Base-by-base conservation (phyloP, 768 basidiomycete genomes). In the Mycena chlorophos region DNA sequence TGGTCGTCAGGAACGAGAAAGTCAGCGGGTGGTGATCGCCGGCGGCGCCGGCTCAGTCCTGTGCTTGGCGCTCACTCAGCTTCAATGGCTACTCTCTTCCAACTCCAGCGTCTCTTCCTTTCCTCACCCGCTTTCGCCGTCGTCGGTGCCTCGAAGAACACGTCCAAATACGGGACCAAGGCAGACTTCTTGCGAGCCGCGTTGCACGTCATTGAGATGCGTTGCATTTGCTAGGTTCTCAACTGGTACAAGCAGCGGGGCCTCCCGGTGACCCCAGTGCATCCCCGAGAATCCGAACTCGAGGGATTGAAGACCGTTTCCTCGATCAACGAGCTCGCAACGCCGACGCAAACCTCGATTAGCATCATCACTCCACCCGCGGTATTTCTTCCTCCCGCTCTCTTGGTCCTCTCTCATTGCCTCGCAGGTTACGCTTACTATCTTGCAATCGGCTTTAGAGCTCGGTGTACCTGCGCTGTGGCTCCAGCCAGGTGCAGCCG, bases 401-500 rank as follows among this genome's bases (percentile, higher is more conserved):
- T 39, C 23, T 30, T 23, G 5, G 26, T 46, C 31, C 43, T 48
- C 50, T 1, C 29, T 27, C 38, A 40, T 20, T 55, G 30, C 60
- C 29, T 16, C 27, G 12, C 61, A 92, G 89, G 73, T 93, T 38
- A 93, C 91, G 10, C 79, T 91, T 43, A 74, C 73, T 22, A 60
- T 91, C 51, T 71, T 93, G 63, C 73, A 86, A 66, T 77, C 84
- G 55, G 88, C 86, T 6, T 85, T 86, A 68, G 77, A 78, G n/a
- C 79, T 84, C n/a, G 69, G 71, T n/a, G 69, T 91, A n/a, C 87
- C 86, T 4, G 79, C 85, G 3, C 76, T 94, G 40, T 96, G 94
- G 94, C 80, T 95, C 27, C 94, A 96, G 68, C 94, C 94, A 5
- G 92, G 92, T 20, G 90, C 92, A 5, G 85, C 88, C 60, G 86